Base-by-base conservation (phyloP, 2,329 filamentous ascomycete genomes). In the Rhinocladiella similis region DNA sequence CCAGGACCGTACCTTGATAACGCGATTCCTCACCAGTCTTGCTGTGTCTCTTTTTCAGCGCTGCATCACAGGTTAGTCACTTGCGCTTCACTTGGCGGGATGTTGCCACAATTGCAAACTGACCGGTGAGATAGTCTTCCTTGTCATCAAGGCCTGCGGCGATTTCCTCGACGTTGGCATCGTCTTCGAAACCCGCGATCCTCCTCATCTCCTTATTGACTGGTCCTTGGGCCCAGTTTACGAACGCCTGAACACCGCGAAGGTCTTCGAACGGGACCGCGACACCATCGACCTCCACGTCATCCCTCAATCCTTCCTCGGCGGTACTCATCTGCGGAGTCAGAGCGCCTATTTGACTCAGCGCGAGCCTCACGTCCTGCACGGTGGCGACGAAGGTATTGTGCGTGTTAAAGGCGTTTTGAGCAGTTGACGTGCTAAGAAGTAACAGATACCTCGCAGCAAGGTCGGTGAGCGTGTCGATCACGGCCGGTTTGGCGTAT, bases 21-120 rank as follows among this genome's bases (percentile, higher is more conserved):
- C 93, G 87, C 9, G 87, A 87, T 68, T 96, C 91, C 67, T 95
- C 91, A 60, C 89, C 90, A 1, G 88, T 89, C 66, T 94, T 95
- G 75, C 87, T 91, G 72, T 96, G 90, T 69, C 95, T 96, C 75
- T 92, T 94, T 73, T 96, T 97, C 41, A 97, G 77, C 3, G 86
- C 88, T 89, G 63, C 14, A 22, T 27, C 22, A 49, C 13, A 6
- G 56, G 43, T 59, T 29, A 57, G 50, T 54, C 46, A 22, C 45
- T 18, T 27, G 38, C 29, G 22, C 43, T 33, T 58, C 58, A 57
- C 41, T 39, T 29, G 14, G 29, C 29, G 29, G 29, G 29, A 33
- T 12, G 25, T 19, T 50, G 38, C 22, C 35, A 22, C 43, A 46
- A 56, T 79, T 67, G 64, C 12, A 49, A 46, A 58, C 79, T 67